These are phyloP conservation scores for Calendula officinalis DNA, from an alignment of 129 eudicot genomes.

Conservation along the genomic window DNA sequence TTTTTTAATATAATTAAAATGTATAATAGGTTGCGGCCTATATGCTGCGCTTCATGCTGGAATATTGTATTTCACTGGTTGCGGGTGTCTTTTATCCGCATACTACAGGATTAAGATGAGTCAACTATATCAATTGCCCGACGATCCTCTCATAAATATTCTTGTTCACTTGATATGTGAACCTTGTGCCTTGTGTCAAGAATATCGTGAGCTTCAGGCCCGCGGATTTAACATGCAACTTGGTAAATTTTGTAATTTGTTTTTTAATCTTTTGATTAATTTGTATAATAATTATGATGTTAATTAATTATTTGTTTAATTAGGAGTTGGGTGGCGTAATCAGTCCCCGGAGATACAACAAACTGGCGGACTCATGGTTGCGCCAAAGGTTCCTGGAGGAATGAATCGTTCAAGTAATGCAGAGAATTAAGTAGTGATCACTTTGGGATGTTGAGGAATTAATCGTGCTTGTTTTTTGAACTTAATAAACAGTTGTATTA, in stretches of 20 bases:
- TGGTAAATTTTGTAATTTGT: slow-evolving; percentile 29
- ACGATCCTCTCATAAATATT: slow-evolving; percentile 52
- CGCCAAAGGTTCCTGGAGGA: slow-evolving; percentile 35
- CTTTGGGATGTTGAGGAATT: slow-evolving; percentile 41
- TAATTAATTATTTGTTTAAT: no score
- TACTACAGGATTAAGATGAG: slow-evolving; percentile 52
- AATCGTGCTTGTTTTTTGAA: slow-evolving; percentile 28
- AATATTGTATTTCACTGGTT: slow-evolving; percentile 28
- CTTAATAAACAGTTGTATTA: background rate
- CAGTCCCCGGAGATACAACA: slow-evolving; percentile 34
- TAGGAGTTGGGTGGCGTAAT: slow-evolving; percentile 34
- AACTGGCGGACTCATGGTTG: slow-evolving; percentile 28
- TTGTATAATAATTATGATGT: no score
- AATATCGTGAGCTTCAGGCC: slow-evolving; percentile 59
- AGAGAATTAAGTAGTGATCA: slow-evolving; percentile 13
- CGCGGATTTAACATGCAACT: slow-evolving; percentile 61
- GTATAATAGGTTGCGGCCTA: slow-evolving; percentile 17
- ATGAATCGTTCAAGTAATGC: slow-evolving; percentile 32
- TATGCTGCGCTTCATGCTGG: slow-evolving; percentile 19
- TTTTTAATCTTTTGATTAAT: background rate
- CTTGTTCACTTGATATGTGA: slow-evolving; percentile 58
- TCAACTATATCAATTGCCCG: slow-evolving; percentile 39
- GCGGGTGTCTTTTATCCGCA: slow-evolving; percentile 26
- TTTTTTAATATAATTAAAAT: background rate
- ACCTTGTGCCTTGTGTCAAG: slow-evolving; percentile 59